phyloP scores from a whole-genome alignment of 257 asterid species.

The Solanum pinnatisectum region DNA sequence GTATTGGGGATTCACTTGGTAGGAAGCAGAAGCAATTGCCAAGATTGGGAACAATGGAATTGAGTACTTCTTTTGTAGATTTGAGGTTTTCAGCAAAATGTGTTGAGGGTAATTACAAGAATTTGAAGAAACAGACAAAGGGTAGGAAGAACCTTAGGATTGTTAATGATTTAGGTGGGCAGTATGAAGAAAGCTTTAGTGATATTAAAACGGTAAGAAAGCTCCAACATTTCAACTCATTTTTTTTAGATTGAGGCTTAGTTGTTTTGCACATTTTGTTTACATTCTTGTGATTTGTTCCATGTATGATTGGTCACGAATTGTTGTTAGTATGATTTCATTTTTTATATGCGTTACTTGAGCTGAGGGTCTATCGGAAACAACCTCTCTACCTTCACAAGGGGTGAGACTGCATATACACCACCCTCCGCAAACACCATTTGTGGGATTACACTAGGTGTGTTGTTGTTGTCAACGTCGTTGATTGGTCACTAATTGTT shows the following conservation, averaged over 20 bases:
- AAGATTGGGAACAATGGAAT: conserved; percentile 25
- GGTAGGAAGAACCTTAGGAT: conserved; percentile 30
- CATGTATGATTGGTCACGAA: neutral
- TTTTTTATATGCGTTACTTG: neutral
- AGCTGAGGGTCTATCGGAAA: neutral
- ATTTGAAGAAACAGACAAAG: conserved; percentile 27
- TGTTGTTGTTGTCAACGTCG: neutral
- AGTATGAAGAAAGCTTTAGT: conserved; percentile 54
- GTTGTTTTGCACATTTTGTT: neutral
- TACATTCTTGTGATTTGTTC: neutral
- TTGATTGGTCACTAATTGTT: neutral
- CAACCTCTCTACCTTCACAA: neutral
- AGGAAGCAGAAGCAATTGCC: conserved; percentile 37
- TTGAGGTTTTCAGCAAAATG: conserved; percentile 20
- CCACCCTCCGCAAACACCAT: neutral
- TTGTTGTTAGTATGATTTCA: neutral
- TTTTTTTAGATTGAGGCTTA: neutral
- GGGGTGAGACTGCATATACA: neutral
- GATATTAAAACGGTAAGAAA: conserved; percentile 53
- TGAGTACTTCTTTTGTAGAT: conserved; percentile 45
- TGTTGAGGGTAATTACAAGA: conserved; percentile 14
- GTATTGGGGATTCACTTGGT: conserved; percentile 28
- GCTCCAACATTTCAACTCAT: neutral
- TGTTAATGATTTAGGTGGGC: conserved; percentile 40
- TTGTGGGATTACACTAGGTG: neutral